A percentile compares a stretch with the other conserved stretches of the same genome.
Conservation (phyloP, 2,329 filamentous ascomycete species). For the Talaromyces sp. region DNA sequence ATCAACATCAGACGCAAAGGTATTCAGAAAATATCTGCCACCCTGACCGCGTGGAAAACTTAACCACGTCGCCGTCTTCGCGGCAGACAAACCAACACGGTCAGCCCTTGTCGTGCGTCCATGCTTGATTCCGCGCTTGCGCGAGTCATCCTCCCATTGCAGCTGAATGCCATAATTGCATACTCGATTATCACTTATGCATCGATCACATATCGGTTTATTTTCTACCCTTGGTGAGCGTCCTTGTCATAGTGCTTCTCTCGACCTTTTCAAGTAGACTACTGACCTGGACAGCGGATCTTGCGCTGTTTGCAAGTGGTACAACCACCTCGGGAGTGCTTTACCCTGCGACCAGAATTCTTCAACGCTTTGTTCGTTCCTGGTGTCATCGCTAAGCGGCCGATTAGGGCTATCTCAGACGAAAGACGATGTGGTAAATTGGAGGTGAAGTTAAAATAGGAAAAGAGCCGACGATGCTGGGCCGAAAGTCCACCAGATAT, state of each 20-base stretch:
- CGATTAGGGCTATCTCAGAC: not conserved
- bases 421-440: not conserved
- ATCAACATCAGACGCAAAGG: constrained; percentile 15
- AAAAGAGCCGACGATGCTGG: not conserved
- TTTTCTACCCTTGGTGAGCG: constrained; percentile 11
- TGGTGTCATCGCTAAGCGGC: constrained; percentile 1
- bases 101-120: constrained; percentile 17
- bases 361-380: constrained; percentile 4
- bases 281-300: constrained; percentile 19
- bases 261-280: not conserved
- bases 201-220: constrained; percentile 17
- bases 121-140: constrained; percentile 20
- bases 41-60: constrained; percentile 11
- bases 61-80: constrained; percentile 14
- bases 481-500: not conserved
- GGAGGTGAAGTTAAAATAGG: not conserved
- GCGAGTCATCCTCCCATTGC: constrained; percentile 20
- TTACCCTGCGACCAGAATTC: constrained; percentile 19
- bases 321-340: constrained; percentile 19
- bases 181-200: constrained; percentile 14
- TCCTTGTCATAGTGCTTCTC: not conserved
- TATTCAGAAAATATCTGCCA: constrained; percentile 19
- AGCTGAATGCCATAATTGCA: constrained; percentile 18
- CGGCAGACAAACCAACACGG: constrained; percentile 13
- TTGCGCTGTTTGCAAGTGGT: constrained; percentile 20